These are phyloP conservation scores for Vachellia pachyceras DNA, from an alignment of 306 rosid species.

Conservation along the genomic window DNA sequence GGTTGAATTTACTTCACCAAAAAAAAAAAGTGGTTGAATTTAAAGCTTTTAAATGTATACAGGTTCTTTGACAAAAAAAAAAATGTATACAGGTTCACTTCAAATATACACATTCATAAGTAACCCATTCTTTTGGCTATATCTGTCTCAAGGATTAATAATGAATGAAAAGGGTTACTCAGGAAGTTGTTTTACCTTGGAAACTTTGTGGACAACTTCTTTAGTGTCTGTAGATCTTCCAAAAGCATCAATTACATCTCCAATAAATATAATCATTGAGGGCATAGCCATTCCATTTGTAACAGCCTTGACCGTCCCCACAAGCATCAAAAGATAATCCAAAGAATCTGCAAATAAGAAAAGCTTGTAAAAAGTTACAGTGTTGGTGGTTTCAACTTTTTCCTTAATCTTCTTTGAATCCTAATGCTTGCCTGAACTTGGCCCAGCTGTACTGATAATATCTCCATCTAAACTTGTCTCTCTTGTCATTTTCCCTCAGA, in stretches of 20 bases:
- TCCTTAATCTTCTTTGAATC: conserved; percentile 46
- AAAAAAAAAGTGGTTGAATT: no score
- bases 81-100: background rate
- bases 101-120: background rate
- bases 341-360: conserved; percentile 79
- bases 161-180: background rate
- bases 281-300: conserved; percentile 70
- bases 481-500: conserved; percentile 46
- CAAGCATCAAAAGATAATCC: conserved; percentile 66
- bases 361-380: conserved; percentile 76
- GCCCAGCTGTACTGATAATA: background rate
- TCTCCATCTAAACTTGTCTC: conserved; percentile 43
- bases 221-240: conserved; percentile 48
- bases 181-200: conserved; percentile 44
- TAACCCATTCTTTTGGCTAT: background rate
- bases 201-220: conserved; percentile 61
- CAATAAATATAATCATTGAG: conserved; percentile 67
- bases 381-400: conserved; percentile 41
- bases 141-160: background rate
- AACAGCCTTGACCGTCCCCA: conserved; percentile 65
- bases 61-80: no score
- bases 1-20: no score
- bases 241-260: conserved; percentile 66
- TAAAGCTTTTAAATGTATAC: conserved; percentile 3
- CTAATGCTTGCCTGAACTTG: conserved; percentile 23